Percentiles rank a stretch among this genome's conserved stretches.
Conservation (phyloP, 2,329 filamentous ascomycete genomes). For the Fonsecaea pedrosoi region DNA sequence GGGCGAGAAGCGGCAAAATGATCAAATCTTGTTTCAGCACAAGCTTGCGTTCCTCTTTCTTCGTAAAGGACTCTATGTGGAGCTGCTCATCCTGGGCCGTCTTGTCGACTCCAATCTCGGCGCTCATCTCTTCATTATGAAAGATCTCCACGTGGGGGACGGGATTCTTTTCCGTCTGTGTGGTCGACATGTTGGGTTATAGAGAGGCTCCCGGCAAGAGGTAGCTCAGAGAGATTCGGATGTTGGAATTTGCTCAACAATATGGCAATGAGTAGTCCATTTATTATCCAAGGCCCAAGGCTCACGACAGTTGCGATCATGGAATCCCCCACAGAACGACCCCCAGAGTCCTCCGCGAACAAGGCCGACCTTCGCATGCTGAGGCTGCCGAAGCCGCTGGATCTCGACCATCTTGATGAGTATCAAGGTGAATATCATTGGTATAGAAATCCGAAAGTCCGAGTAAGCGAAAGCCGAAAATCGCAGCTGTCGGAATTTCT, state of each 20-base stretch:
- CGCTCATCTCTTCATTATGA: background rate
- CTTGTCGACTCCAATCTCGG: background rate
- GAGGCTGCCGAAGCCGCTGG: background rate
- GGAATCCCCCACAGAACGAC: background rate
- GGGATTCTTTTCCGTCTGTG: background rate
- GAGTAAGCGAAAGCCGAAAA: background rate
- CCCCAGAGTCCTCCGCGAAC: background rate
- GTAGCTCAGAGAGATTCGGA: background rate
- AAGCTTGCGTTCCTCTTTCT: slow-evolving; percentile 15
- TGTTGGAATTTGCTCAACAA: background rate
- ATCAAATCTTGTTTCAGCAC: slow-evolving; percentile 19
- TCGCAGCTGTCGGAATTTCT: background rate
- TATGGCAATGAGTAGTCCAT: background rate
- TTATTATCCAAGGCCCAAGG: background rate
- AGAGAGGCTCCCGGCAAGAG: background rate
- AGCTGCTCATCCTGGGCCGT: background rate
- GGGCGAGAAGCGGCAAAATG: slow-evolving; percentile 20
- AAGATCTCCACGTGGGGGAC: background rate
- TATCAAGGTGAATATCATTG: background rate
- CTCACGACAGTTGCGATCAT: background rate
- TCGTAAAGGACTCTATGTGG: background rate
- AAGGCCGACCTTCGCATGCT: background rate
- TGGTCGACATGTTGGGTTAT: background rate
- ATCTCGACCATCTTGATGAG: background rate
- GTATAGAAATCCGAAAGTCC: background rate